Conservation (phyloP, 1,284 basidiomycete species). For the Athelia sp. region DNA sequence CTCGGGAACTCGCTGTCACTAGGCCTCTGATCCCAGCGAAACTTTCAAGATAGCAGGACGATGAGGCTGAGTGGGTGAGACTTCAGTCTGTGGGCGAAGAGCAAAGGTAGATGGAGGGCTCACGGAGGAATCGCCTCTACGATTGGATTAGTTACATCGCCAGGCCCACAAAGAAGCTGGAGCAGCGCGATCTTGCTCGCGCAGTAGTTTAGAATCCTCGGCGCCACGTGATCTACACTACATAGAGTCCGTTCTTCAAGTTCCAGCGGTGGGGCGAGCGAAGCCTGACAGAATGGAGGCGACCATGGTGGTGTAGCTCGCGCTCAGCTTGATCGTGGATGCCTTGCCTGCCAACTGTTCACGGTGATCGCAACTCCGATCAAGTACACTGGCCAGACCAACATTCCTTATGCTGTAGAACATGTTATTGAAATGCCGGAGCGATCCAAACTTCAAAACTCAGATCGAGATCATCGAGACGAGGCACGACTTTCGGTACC, state of each 20-base stretch:
- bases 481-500: too few relatives aligned
- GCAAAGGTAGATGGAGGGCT: conserved; percentile 22
- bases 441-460: too few relatives aligned
- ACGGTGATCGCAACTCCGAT: too few relatives aligned
- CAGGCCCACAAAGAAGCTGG: conserved; percentile 45
- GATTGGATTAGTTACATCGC: conserved; percentile 41
- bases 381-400: too few relatives aligned
- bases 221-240: conserved; percentile 45
- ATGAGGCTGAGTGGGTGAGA: too few relatives aligned
- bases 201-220: conserved; percentile 44
- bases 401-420: too few relatives aligned
- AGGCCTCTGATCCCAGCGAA: too few relatives aligned
- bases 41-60: too few relatives aligned
- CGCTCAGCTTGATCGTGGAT: conserved; percentile 42
- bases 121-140: conserved; percentile 60
- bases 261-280: conserved; percentile 49
- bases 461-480: too few relatives aligned
- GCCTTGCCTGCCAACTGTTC: conserved; percentile 24
- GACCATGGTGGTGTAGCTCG: conserved; percentile 53
- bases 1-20: too few relatives aligned
- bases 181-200: conserved; percentile 61
- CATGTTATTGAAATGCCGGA: too few relatives aligned
- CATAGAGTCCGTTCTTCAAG: conserved; percentile 42
- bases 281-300: too few relatives aligned
- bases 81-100: conserved; percentile 31